Evolutionary conservation across 306 rosid genomes (phyloP).

Genomic region (Vicia villosa): DNA sequence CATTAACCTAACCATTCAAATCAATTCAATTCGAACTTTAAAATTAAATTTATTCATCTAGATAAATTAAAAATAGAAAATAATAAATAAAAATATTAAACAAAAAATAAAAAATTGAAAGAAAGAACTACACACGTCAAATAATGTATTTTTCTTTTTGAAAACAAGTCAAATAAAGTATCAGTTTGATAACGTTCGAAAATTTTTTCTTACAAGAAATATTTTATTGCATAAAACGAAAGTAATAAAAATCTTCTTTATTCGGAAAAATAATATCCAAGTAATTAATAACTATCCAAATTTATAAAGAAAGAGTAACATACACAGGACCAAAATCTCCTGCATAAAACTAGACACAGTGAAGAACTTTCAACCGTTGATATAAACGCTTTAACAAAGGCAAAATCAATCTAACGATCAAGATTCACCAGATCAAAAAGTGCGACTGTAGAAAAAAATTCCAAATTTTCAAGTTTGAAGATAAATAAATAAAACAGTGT

Average conservation of each 20-base stretch:
- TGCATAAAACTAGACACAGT: background rate
- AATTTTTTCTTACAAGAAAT: background rate
- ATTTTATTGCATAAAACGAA: background rate
- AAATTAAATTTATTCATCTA: no score
- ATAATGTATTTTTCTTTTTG: no score
- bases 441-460: background rate
- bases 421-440: background rate
- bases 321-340: background rate
- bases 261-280: background rate
- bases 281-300: background rate
- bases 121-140: no score
- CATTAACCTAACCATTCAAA: no score
- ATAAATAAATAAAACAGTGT: slow-evolving; percentile 7
- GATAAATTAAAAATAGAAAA: no score
- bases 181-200: background rate
- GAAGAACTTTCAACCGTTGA: background rate
- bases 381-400: background rate
- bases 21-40: no score
- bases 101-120: no score
- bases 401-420: background rate
- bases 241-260: background rate
- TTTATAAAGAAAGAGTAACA: background rate
- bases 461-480: background rate
- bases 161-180: no score
- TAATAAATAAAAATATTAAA: no score